phyloP scores from a whole-genome alignment of 169 alveolate species.

The Plasmodium malariae region DNA sequence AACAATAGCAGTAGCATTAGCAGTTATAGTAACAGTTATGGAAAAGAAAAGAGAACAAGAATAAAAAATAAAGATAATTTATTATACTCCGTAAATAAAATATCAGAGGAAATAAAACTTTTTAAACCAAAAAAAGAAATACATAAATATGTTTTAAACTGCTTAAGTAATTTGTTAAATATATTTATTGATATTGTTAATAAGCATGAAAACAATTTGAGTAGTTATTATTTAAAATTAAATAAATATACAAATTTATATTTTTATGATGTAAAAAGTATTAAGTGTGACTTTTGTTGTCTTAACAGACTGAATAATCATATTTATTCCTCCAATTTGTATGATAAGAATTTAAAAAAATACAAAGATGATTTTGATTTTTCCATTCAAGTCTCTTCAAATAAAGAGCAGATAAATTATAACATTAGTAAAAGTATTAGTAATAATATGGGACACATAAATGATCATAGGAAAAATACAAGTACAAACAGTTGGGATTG shows the following conservation, averaged over 20 bases:
- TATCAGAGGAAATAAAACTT: conserved; percentile 40
- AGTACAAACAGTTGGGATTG: background rate
- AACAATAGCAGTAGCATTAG: no score
- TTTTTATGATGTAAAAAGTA: conserved; percentile 49
- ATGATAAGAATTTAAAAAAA: conserved; percentile 5
- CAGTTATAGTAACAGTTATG: conserved; percentile 7
- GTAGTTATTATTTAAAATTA: conserved; percentile 43
- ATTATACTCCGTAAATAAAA: conserved; percentile 36
- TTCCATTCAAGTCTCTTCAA: background rate
- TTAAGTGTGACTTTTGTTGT: conserved; percentile 28
- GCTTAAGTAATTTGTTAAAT: conserved; percentile 33
- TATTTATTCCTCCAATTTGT: conserved; percentile 16
- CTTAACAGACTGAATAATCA: conserved; percentile 31
- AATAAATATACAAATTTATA: conserved; percentile 46
- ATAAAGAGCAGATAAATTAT: background rate
- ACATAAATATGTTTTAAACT: conserved; percentile 22
- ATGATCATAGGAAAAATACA: background rate
- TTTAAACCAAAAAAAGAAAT: conserved; percentile 33
- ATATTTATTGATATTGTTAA: conserved; percentile 62
- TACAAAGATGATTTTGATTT: background rate
- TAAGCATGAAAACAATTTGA: conserved; percentile 61
- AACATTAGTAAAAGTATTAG: background rate
- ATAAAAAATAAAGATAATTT: conserved; percentile 50
- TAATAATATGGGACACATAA: background rate
- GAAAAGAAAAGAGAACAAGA: conserved; percentile 18